phyloP scores from a whole-genome alignment of 2,329 filamentous ascomycete species.

The Phaeosphaeria sp. region DNA sequence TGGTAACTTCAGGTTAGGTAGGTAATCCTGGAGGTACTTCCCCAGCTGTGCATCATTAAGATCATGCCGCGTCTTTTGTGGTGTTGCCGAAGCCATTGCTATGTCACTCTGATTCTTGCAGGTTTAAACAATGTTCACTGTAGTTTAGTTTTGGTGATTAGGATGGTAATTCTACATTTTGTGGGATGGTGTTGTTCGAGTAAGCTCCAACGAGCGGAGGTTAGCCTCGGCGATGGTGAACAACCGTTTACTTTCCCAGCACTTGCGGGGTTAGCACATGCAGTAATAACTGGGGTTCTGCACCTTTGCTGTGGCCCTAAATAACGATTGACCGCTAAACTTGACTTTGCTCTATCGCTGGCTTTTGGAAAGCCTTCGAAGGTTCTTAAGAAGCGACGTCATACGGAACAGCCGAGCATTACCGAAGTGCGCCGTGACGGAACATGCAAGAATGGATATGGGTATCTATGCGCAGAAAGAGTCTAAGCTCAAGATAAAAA shows the following conservation, averaged over 20 bases:
- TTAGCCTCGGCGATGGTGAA: constrained; percentile 29
- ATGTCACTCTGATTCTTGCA: too few relatives aligned
- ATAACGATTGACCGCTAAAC: background rate
- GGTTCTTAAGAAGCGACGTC: background rate
- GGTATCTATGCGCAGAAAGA: background rate
- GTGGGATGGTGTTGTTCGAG: constrained; percentile 4
- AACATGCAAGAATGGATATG: background rate
- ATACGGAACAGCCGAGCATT: background rate
- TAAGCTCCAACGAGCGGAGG: constrained; percentile 19
- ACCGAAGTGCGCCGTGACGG: background rate
- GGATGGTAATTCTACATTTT: background rate
- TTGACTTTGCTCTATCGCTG: background rate
- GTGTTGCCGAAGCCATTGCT: constrained; percentile 17
- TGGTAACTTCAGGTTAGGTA: constrained; percentile 33
- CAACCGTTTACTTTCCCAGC: constrained; percentile 6
- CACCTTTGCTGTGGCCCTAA: background rate
- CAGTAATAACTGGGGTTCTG: background rate
- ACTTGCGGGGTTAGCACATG: constrained; percentile 13
- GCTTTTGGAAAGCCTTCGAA: background rate
- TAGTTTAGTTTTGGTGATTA: background rate
- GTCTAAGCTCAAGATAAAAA: background rate
- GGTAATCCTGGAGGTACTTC: constrained; percentile 34
- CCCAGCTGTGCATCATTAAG: constrained; percentile 41
- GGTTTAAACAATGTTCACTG: too few relatives aligned
- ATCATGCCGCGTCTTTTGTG: constrained; percentile 32